phyloP scores from a whole-genome alignment of 2,329 filamentous ascomycete genomes.

The Neonectria faginata region DNA sequence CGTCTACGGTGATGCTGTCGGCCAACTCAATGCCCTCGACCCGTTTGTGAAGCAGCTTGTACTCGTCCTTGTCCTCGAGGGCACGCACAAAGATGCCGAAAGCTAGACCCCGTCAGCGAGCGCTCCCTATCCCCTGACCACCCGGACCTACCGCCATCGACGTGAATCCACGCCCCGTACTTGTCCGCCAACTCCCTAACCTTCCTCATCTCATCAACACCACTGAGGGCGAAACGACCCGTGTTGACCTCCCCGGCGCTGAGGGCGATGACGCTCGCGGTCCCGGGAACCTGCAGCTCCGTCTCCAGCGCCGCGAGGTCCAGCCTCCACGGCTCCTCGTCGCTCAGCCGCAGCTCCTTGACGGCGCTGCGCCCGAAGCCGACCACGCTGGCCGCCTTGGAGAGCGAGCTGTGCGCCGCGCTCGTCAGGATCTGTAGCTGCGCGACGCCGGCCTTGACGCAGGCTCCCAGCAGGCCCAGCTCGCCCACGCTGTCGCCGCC shows the following conservation, averaged over 20 bases:
- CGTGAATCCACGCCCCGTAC: constrained; percentile 86
- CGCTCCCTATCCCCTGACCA: background rate
- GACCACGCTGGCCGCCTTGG: constrained; percentile 84
- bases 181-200: constrained; percentile 78
- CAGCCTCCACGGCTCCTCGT: constrained; percentile 73
- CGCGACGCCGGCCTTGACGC: constrained; percentile 70
- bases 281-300: constrained; percentile 63
- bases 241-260: constrained; percentile 93
- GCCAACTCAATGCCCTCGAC: constrained; percentile 79
- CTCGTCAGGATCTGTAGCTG: constrained; percentile 84
- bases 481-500: constrained; percentile 68
- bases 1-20: constrained; percentile 88
- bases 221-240: constrained; percentile 76
- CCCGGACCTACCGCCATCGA: constrained; percentile 74
- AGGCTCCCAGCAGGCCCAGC: constrained; percentile 75
- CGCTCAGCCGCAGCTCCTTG: constrained; percentile 65
- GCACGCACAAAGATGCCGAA: constrained; percentile 86
- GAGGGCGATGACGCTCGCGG: constrained; percentile 81
- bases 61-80: constrained; percentile 69
- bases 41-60: constrained; percentile 61
- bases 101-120: constrained; percentile 57
- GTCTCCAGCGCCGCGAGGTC: constrained; percentile 74
- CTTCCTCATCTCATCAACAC: constrained; percentile 68
- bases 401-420: constrained; percentile 83
- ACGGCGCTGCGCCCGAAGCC: constrained; percentile 80